Conservation (phyloP, 345 rosid genomes). For the Reutealis trisperma region DNA sequence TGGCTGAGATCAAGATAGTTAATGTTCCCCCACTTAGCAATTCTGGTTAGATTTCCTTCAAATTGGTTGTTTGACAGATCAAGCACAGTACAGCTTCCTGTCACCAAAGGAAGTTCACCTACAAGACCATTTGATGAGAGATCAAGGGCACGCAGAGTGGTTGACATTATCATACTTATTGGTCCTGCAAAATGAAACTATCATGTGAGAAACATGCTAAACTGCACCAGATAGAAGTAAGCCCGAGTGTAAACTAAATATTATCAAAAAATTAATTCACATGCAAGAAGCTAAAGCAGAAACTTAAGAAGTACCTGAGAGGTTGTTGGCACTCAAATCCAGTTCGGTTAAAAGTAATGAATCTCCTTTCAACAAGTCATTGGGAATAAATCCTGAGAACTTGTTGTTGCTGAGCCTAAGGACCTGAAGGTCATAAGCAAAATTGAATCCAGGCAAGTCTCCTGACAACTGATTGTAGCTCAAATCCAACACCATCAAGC, state of each 20-base stretch:
- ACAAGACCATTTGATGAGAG: slow-evolving; percentile 76
- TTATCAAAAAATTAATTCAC: not conserved
- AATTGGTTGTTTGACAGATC: slow-evolving; percentile 88
- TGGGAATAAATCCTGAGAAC: slow-evolving; percentile 85
- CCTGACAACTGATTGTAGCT: slow-evolving; percentile 93
- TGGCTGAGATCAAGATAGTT: slow-evolving; percentile 90
- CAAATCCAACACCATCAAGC: slow-evolving; percentile 77
- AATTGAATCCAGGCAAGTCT: slow-evolving; percentile 88
- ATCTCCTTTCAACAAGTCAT: slow-evolving; percentile 85
- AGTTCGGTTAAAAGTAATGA: slow-evolving; percentile 70
- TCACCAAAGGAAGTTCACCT: slow-evolving; percentile 88
- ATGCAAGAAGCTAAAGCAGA: slow-evolving; percentile 14
- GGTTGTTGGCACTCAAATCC: slow-evolving; percentile 92
- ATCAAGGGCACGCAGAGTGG: slow-evolving; percentile 63
- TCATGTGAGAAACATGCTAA: slow-evolving; percentile 18
- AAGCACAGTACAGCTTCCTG: slow-evolving; percentile 73
- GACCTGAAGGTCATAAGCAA: slow-evolving; percentile 86
- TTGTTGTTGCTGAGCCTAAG: slow-evolving; percentile 86
- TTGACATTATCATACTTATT: slow-evolving; percentile 74
- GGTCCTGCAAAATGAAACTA: slow-evolving; percentile 60
- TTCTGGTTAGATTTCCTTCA: slow-evolving; percentile 76
- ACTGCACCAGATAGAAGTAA: not conserved
- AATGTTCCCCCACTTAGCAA: slow-evolving; percentile 74
- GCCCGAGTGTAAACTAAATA: not conserved
- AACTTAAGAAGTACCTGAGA: slow-evolving; percentile 60